These are phyloP conservation scores for Medakamo hakoo DNA, from an alignment of 139 green algal genomes.

Conservation along the genomic window DNA sequence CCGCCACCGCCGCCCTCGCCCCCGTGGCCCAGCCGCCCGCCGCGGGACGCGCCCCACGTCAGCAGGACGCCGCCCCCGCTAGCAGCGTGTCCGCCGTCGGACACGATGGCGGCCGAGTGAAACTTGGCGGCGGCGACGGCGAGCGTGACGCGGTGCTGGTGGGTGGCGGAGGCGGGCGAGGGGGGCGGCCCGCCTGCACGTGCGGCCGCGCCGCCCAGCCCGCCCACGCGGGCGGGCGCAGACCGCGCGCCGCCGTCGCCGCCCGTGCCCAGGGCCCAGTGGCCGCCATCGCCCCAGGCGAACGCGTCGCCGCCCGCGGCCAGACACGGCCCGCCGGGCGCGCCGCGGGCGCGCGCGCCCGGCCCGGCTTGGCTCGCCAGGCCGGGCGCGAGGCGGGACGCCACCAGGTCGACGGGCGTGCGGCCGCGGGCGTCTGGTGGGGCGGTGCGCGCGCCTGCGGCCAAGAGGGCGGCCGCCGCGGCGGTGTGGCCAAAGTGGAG, in stretches of 20 bases:
- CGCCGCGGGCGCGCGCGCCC: background rate
- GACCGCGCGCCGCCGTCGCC: slow-evolving; percentile 8
- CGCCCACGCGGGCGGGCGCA: slow-evolving; percentile 40
- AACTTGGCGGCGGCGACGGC: slow-evolving; percentile 65
- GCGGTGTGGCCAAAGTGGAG: slow-evolving; percentile 72
- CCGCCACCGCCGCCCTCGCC: too few species aligned
- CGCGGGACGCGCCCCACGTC: slow-evolving; percentile 75
- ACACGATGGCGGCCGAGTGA: slow-evolving; percentile 57
- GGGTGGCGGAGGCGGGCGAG: too few species aligned
- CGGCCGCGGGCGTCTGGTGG: slow-evolving; percentile 21
- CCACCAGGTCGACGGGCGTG: background rate
- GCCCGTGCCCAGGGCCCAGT: slow-evolving; percentile 86
- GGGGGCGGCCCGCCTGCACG: too few species aligned
- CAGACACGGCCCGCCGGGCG: background rate
- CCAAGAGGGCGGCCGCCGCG: slow-evolving; percentile 45
- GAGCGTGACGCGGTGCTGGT: slow-evolving; percentile 20
- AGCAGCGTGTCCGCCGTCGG: too few species aligned
- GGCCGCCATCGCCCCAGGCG: slow-evolving; percentile 75
- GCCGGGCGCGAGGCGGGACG: background rate
- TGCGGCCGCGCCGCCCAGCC: slow-evolving; percentile 26
- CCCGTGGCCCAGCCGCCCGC: slow-evolving; percentile 66
- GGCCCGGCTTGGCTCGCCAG: background rate
- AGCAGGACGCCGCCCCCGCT: slow-evolving; percentile 41
- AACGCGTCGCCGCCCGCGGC: slow-evolving; percentile 32
- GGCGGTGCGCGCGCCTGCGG: slow-evolving; percentile 23